phyloP scores from a whole-genome alignment of 2,329 filamentous ascomycete genomes.

The Pseudocercospora fuligena region DNA sequence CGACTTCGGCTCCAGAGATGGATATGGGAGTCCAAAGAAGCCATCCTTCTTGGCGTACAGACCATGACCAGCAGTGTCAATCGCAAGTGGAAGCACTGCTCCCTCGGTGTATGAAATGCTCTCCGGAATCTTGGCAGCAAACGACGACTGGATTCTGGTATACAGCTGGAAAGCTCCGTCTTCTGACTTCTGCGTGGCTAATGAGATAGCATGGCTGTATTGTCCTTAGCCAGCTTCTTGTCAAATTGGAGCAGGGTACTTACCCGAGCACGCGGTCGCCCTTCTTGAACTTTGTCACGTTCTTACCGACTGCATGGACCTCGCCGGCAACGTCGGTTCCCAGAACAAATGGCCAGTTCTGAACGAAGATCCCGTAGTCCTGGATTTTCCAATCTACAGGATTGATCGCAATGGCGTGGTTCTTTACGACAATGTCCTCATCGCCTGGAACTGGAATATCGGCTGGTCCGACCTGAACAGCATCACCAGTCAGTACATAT shows the following conservation, averaged over 20 bases:
- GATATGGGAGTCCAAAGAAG: conserved; percentile 46
- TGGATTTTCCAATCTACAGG: conserved; percentile 47
- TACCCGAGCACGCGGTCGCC: conserved; percentile 45
- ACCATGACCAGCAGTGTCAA: conserved; percentile 50
- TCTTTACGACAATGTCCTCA: conserved; percentile 43
- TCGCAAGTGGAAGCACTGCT: conserved; percentile 50
- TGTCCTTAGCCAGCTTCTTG: conserved; percentile 3
- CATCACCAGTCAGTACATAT: background rate
- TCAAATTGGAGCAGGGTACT: conserved; percentile 2
- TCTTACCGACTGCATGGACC: conserved; percentile 42
- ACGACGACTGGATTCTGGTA: conserved; percentile 36
- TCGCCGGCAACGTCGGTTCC: conserved; percentile 47
- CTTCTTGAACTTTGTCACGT: conserved; percentile 41
- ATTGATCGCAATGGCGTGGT: conserved; percentile 45
- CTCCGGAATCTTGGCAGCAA: conserved; percentile 46
- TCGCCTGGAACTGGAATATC: conserved; percentile 40
- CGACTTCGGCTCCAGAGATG: conserved; percentile 40
- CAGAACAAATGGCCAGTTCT: conserved; percentile 43
- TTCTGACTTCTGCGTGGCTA: conserved; percentile 32
- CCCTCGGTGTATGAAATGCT: conserved; percentile 46
- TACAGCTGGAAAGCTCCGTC: conserved; percentile 44
- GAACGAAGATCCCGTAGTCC: conserved; percentile 40
- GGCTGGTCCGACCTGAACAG: conserved; percentile 34
- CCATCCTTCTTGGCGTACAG: conserved; percentile 45
- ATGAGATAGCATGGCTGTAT: conserved; percentile 29